These are phyloP conservation scores for Backusella circina DNA, from an alignment of 192 early-diverging fungal species.

Conservation along the genomic window DNA sequence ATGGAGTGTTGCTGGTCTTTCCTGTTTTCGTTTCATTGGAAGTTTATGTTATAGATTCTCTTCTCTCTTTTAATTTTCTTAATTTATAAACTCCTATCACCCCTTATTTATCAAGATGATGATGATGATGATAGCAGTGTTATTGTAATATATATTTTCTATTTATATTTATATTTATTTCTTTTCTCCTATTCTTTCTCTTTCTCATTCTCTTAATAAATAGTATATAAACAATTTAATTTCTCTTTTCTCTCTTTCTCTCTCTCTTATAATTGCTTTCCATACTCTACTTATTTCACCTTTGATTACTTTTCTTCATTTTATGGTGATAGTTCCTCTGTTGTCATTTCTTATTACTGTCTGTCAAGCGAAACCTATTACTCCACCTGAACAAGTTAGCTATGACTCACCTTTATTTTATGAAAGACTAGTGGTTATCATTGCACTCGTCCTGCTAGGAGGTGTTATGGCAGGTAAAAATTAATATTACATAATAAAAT, in stretches of 20 bases:
- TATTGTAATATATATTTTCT: slow-evolving; percentile 1
- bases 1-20: slow-evolving; percentile 68
- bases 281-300: neutral
- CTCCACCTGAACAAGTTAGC: neutral
- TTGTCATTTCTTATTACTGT: neutral
- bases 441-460: slow-evolving; percentile 71
- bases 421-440: slow-evolving; percentile 44
- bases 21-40: slow-evolving; percentile 68
- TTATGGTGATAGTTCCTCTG: neutral
- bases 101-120: neutral
- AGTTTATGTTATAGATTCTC: slow-evolving; percentile 60
- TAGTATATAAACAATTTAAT: neutral
- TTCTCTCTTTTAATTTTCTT: slow-evolving; percentile 5
- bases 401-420: slow-evolving; percentile 36
- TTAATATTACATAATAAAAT: slow-evolving; percentile 19
- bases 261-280: neutral
- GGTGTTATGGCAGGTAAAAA: slow-evolving; percentile 73
- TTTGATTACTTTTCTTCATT: neutral
- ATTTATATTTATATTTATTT: slow-evolving; percentile 3
- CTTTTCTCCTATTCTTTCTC: neutral
- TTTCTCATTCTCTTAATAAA: neutral
- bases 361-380: neutral
- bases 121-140: neutral
- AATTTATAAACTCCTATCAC: neutral
- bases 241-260: neutral